Percentiles rank a stretch among this genome's conserved stretches.
Evolutionary conservation across 805 yeast genomes (phyloP).

Genomic region (Starmerella potacharoeniae): DNA sequence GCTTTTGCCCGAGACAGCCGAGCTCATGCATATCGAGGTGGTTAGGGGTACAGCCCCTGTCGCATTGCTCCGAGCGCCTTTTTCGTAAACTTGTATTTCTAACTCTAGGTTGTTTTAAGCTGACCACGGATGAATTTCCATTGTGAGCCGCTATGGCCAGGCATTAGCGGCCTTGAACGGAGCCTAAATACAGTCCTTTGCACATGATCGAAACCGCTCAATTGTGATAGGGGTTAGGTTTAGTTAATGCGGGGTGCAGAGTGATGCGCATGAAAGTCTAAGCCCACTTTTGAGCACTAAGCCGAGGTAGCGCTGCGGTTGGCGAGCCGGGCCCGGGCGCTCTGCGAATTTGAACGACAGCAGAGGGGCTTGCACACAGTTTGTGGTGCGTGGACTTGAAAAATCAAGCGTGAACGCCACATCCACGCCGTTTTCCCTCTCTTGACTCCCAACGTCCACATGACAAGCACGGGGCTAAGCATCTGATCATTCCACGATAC

Average conservation of each 20-base stretch:
- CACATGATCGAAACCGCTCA: background rate
- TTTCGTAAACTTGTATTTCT: too few species aligned
- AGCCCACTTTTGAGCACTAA: background rate
- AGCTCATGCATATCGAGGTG: background rate
- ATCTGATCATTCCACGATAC: background rate
- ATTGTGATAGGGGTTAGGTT: background rate
- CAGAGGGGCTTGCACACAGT: too few species aligned
- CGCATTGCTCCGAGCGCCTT: too few species aligned
- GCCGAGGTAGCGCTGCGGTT: background rate
- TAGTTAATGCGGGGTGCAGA: background rate
- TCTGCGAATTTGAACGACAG: too few species aligned
- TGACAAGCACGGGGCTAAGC: background rate
- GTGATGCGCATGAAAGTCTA: background rate
- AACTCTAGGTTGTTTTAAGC: too few species aligned
- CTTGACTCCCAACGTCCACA: slow-evolving; percentile 1
- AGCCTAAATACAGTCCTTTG: too few species aligned
- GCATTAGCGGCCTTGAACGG: too few species aligned
- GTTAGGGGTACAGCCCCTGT: background rate
- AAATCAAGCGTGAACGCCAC: background rate
- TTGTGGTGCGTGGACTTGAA: background rate
- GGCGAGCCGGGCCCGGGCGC: too few species aligned
- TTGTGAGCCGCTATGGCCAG: too few species aligned
- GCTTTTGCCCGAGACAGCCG: background rate
- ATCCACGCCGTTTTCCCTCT: background rate
- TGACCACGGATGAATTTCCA: too few species aligned